Evolutionary conservation across 768 basidiomycete genomes (phyloP).

Genomic region (Lentinula raphanica): DNA sequence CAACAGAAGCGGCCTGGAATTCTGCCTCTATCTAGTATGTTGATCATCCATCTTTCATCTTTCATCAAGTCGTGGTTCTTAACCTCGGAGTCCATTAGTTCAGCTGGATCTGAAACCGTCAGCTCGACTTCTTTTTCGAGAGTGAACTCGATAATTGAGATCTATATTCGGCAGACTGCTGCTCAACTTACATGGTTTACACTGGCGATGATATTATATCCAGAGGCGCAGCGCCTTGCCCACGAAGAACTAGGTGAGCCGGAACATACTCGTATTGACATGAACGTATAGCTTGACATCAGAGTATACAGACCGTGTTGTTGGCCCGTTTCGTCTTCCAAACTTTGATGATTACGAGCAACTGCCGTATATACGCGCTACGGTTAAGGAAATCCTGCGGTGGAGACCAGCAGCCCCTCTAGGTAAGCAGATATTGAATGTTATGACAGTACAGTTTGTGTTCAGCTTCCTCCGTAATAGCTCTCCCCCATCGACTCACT

Average conservation of each 20-base stretch:
- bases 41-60: no score
- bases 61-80: no score
- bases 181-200: constrained; percentile 27
- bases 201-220: constrained; percentile 30
- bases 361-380: constrained; percentile 29
- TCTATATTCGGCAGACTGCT: constrained; percentile 27
- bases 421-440: constrained; percentile 18
- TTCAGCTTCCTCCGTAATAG: not conserved
- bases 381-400: constrained; percentile 30
- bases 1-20: not conserved
- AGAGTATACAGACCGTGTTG: constrained; percentile 20
- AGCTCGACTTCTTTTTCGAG: not conserved
- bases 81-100: no score
- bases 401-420: constrained; percentile 28
- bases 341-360: constrained; percentile 22
- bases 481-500: not conserved
- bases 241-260: constrained; percentile 29
- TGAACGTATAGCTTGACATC: not conserved
- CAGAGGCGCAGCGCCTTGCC: constrained; percentile 27
- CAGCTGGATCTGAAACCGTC: constrained; percentile 5
- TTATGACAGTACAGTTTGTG: not conserved
- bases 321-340: constrained; percentile 28
- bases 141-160: not conserved
- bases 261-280: not conserved
- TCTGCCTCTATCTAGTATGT: not conserved